These are phyloP conservation scores for Kluyveromyces sp. DNA, from an alignment of 1,139 yeast genomes.

Conservation along the genomic window DNA sequence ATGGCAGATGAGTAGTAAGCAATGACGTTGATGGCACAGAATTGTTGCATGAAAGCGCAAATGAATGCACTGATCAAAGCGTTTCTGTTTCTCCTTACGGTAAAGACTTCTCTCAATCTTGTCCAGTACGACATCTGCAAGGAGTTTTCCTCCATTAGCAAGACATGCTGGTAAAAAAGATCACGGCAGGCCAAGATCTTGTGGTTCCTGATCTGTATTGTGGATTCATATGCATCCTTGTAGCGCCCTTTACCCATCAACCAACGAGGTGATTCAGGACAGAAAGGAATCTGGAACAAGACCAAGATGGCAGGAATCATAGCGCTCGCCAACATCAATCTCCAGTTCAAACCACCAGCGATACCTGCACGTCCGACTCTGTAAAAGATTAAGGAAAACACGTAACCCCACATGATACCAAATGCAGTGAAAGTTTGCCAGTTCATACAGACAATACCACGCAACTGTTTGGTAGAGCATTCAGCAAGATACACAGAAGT, in stretches of 20 bases:
- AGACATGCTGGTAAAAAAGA: conserved; percentile 61
- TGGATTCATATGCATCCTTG: conserved; percentile 49
- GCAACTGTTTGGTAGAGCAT: conserved; percentile 59
- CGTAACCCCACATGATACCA: conserved; percentile 79
- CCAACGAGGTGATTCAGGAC: conserved; percentile 82
- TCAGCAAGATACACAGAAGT: conserved; percentile 81
- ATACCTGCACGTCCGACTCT: conserved; percentile 40
- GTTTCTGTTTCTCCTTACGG: conserved; percentile 73
- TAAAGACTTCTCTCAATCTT: conserved; percentile 50
- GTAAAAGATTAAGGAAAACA: conserved; percentile 57
- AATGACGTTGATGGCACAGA: conserved; percentile 86
- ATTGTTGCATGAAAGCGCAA: conserved; percentile 86
- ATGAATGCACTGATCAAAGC: conserved; percentile 77
- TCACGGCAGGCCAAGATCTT: conserved; percentile 68
- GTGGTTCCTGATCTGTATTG: conserved; percentile 43
- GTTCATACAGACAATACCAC: conserved; percentile 79
- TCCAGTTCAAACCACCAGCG: conserved; percentile 60
- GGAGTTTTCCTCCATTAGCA: conserved; percentile 60
- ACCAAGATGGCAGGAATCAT: conserved; percentile 66
- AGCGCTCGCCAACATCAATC: conserved; percentile 76
- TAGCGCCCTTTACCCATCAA: conserved; percentile 60
- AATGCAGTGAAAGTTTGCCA: conserved; percentile 89
- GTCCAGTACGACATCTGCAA: conserved; percentile 47
- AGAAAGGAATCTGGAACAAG: conserved; percentile 57
- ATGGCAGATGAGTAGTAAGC: conserved; percentile 76